Conservation (phyloP, 2,329 filamentous ascomycete genomes). For the Arthrobotrys musiformis region DNA sequence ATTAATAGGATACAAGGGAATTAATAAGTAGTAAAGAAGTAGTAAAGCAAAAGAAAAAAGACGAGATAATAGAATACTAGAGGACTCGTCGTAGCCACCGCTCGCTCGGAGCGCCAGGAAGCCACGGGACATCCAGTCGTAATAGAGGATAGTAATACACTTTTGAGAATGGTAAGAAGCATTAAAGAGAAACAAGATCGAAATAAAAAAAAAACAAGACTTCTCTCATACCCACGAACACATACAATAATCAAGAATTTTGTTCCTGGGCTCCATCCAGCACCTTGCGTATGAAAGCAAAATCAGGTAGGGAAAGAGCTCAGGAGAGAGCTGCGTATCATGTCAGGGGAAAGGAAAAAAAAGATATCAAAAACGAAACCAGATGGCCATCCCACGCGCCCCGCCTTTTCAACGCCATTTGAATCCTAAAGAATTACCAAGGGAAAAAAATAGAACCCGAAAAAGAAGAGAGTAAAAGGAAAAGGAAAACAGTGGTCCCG, state of each 20-base stretch:
- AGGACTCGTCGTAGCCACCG: constrained; percentile 9
- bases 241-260: constrained; percentile 28
- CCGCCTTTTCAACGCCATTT: constrained; percentile 50
- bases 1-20: constrained; percentile 24
- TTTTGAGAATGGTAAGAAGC: constrained; percentile 36
- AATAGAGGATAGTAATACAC: constrained; percentile 43
- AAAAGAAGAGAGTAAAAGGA: constrained; percentile 2
- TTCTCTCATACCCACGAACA: constrained; percentile 44
- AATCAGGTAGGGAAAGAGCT: neutral
- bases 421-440: constrained; percentile 5
- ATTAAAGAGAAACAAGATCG: constrained; percentile 2
- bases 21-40: constrained; percentile 29
- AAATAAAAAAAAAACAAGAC: neutral
- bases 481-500: constrained; percentile 22
- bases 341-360: neutral
- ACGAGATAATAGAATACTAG: neutral
- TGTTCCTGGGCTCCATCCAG: constrained; percentile 10
- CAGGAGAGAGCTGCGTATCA: constrained; percentile 2
- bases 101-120: neutral
- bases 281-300: constrained; percentile 1
- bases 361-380: constrained; percentile 32
- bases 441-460: constrained; percentile 20
- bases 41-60: neutral
- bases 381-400: constrained; percentile 41
- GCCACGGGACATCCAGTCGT: neutral